Evolutionary conservation across 208 protist genomes (phyloP).

Genomic region (Leptomonas pyrrhocoris): DNA sequence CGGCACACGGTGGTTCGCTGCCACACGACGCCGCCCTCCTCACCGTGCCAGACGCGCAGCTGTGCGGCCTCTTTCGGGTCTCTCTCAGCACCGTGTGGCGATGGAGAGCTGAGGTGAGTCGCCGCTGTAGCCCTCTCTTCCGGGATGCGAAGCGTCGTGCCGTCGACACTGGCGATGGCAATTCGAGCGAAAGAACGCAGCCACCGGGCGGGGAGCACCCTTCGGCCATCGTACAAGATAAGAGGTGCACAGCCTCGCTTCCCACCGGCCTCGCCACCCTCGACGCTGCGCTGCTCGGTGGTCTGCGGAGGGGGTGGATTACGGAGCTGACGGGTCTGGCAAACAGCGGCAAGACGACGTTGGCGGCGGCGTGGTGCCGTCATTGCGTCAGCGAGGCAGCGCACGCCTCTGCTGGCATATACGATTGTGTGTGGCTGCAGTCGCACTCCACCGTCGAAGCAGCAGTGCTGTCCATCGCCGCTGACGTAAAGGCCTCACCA

Average conservation of each 20-base stretch:
- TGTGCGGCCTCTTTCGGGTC: not conserved
- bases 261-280: conserved; percentile 49
- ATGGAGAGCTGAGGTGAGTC: conserved; percentile 1
- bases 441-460: conserved; percentile 8
- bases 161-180: not conserved
- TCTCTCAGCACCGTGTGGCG: not conserved
- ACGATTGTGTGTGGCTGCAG: conserved; percentile 31
- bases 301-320: conserved; percentile 49
- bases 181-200: no score
- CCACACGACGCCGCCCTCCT: conserved; percentile 7
- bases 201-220: no score
- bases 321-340: conserved; percentile 58
- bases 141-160: not conserved
- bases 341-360: conserved; percentile 38
- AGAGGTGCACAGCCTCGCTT: conserved; percentile 11
- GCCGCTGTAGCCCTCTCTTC: not conserved
- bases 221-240: no score
- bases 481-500: not conserved
- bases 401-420: not conserved
- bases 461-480: conserved; percentile 5
- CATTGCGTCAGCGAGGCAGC: not conserved
- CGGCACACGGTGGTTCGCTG: not conserved
- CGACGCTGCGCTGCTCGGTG: conserved; percentile 52
- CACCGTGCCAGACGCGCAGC: not conserved
- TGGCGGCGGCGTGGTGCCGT: conserved; percentile 35